A percentile compares a stretch with the other conserved stretches of the same genome.
These are phyloP conservation scores for Centaurea solstitialis DNA, from an alignment of 129 eudicot genomes.

Conservation along the genomic window DNA sequence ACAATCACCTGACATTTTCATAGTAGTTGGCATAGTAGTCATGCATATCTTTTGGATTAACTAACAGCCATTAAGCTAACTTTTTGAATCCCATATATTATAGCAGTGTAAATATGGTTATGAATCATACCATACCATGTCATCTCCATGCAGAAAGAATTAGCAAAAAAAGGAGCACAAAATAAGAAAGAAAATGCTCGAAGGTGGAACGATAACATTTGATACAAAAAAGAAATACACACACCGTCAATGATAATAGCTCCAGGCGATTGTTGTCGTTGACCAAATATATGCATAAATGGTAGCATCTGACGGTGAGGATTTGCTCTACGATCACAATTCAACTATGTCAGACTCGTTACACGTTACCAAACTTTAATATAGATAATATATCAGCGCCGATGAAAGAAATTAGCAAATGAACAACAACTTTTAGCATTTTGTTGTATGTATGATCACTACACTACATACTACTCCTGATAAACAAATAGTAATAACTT, in stretches of 20 bases:
- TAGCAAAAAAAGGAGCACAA: neutral
- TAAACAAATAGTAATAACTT: neutral
- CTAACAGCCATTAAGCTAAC: too few relatives aligned
- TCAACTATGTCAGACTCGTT: neutral
- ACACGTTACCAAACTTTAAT: neutral
- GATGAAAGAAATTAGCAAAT: neutral
- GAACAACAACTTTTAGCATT: neutral
- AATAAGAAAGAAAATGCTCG: neutral
- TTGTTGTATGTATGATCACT: neutral
- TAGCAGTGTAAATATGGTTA: neutral
- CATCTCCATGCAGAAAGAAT: neutral
- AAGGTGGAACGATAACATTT: neutral
- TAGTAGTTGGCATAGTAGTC: neutral
- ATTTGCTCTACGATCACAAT: conserved; percentile 38
- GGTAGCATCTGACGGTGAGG: conserved; percentile 38
- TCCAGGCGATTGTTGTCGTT: conserved; percentile 53
- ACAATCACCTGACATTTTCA: neutral
- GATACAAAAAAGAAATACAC: neutral
- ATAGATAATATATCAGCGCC: neutral
- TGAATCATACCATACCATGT: neutral
- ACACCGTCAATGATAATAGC: conserved; percentile 69
- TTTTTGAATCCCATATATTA: neutral
- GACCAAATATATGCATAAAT: conserved; percentile 56
- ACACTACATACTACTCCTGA: neutral
- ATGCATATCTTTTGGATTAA: neutral